A percentile compares a stretch with the other conserved stretches of the same genome.
These are phyloP conservation scores for Phellinidium pouzarii DNA, from an alignment of 1,284 basidiomycete species.

Conservation along the genomic window DNA sequence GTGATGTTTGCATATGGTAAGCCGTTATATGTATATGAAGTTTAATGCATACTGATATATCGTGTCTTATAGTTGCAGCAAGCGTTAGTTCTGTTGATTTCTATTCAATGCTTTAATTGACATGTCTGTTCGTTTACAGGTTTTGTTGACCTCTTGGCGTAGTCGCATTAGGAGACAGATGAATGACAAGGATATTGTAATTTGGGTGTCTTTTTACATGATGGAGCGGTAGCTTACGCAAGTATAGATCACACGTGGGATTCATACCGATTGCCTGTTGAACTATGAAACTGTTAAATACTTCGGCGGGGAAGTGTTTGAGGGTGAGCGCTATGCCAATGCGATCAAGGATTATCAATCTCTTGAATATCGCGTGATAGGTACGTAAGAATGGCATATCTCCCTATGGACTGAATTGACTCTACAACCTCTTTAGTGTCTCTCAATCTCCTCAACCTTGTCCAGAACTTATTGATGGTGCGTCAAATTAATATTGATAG, in stretches of 20 bases:
- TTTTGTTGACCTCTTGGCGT: slow-evolving; percentile 61
- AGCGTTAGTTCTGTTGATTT: slow-evolving; percentile 50
- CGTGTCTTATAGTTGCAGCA: slow-evolving; percentile 42
- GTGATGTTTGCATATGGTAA: slow-evolving; percentile 73
- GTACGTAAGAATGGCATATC: slow-evolving; percentile 34
- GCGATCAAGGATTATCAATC: slow-evolving; percentile 74
- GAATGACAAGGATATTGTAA: slow-evolving; percentile 69
- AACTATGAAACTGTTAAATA: slow-evolving; percentile 85
- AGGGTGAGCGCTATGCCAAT: slow-evolving; percentile 64
- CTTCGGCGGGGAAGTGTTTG: slow-evolving; percentile 78
- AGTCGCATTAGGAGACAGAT: slow-evolving; percentile 66
- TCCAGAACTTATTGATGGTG: slow-evolving; percentile 77
- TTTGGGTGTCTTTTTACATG: slow-evolving; percentile 23
- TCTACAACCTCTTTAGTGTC: slow-evolving; percentile 39
- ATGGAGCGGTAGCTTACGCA: background rate
- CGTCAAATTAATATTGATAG: slow-evolving; percentile 23
- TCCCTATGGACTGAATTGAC: background rate
- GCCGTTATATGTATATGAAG: slow-evolving; percentile 21
- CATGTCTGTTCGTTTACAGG: slow-evolving; percentile 4
- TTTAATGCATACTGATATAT: background rate
- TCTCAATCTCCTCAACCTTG: slow-evolving; percentile 64
- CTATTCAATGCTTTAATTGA: no score
- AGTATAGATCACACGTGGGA: slow-evolving; percentile 57
- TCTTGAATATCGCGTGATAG: slow-evolving; percentile 68
- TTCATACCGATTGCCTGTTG: slow-evolving; percentile 74